Evolutionary conservation across 305 asterid genomes (phyloP), one percentile per base, ranked within the genome.

Genomic region (Fraxinus platypoda): DNA sequence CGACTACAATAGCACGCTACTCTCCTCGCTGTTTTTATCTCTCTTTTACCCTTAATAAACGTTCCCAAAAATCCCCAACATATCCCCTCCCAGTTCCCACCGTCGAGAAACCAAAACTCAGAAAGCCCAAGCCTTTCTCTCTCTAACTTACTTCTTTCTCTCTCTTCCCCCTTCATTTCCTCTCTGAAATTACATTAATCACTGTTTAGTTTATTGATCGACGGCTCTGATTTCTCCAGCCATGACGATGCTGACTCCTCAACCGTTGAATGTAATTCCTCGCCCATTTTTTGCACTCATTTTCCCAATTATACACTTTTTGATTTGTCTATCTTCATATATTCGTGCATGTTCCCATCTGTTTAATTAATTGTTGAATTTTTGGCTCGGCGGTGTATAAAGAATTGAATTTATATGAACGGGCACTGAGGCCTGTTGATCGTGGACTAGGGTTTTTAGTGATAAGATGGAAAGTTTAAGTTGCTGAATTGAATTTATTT

Each of bases 401-500:
- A 70, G 77, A 77, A 82, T 79, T 73, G 83, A 68, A 70, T 70
- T 66, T 28, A 30, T 13, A 3, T 13, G 38, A 34, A 70, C 41
- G 75, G 38, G 75, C 11, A 70, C 38, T 26, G 75, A 70, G 41
- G 37, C 75, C 21, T 78, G 84, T 54, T 80, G 85, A 85, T 85
- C 92, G 90, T 93, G 90, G 86, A 81, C 90, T 91, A 91, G 96
- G 97, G 95, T 91, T 91, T 91, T 87, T 83, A 76, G 82, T 43
- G 83, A 54, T 71, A 52, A 43, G 33, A 26, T 23, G 73, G 81
- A 85, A 80, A 86, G 86, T 85, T 85, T 81, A 82, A 85, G 92
- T 86, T 73, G 83, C 83, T 83, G 81, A 46, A 85, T 83, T 86
- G 83, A 74, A 78, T 81, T 84, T 81, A 75, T 30, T 76, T 64